phyloP scores from a whole-genome alignment of 345 rosid genomes.

The Diplotaxis tenuifolia region DNA sequence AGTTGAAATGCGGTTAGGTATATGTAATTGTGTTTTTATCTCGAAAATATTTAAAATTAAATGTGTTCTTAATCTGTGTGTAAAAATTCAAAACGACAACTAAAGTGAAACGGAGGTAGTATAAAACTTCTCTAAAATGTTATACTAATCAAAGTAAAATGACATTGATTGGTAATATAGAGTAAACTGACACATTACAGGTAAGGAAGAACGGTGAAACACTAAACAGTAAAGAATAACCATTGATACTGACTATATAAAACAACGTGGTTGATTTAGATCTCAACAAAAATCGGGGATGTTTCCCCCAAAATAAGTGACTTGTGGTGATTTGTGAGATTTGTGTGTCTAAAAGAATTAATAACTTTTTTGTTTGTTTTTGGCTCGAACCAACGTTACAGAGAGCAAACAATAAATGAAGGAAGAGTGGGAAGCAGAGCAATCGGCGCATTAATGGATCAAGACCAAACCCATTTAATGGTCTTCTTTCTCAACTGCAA shows the following conservation, averaged over 20 bases:
- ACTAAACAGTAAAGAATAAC: neutral
- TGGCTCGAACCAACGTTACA: conserved; percentile 16
- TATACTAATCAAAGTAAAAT: no score
- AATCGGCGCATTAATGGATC: conserved; percentile 52
- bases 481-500: conserved; percentile 52
- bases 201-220: no score
- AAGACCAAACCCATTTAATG: conserved; percentile 47
- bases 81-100: no score
- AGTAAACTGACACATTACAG: no score
- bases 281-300: neutral
- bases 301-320: neutral
- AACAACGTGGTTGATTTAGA: neutral
- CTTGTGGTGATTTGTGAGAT: neutral
- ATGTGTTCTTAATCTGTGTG: no score
- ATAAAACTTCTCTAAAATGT: no score
- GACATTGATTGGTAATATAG: no score
- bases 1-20: no score
- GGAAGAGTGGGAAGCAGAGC: conserved; percentile 38
- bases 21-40: no score
- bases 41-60: no score
- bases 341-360: neutral
- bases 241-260: neutral
- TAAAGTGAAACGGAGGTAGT: no score
- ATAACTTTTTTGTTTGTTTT: neutral
- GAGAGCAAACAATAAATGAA: conserved; percentile 26